phyloP scores from a whole-genome alignment of 805 yeast genomes.

The Jamesozyma spencerorum region DNA sequence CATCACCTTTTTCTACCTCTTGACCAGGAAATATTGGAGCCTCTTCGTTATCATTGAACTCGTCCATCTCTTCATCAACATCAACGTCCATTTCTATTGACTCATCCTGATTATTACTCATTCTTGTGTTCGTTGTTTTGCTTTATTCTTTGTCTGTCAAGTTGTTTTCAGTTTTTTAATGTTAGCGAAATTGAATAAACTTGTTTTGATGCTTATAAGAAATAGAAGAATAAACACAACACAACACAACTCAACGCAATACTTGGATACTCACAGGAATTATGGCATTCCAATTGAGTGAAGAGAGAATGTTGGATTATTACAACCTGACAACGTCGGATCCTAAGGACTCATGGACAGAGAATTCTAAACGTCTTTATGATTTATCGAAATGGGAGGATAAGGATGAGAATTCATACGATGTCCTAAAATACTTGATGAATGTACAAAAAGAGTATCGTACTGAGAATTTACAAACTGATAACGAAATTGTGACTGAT shows the following conservation, averaged over 20 bases:
- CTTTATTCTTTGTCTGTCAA: too few species aligned
- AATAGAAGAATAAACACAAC: too few species aligned
- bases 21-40: slow-evolving; percentile 17
- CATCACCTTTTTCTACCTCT: slow-evolving; percentile 10
- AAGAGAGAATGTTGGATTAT: slow-evolving; percentile 27
- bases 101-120: neutral
- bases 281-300: slow-evolving; percentile 17
- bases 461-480: neutral
- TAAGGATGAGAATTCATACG: slow-evolving; percentile 24
- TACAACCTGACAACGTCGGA: slow-evolving; percentile 38
- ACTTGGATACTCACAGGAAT: slow-evolving; percentile 2
- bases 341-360: slow-evolving; percentile 34
- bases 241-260: too few species aligned
- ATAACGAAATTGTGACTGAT: slow-evolving; percentile 33
- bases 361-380: slow-evolving; percentile 25
- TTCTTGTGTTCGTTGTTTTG: neutral
- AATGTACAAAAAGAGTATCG: slow-evolving; percentile 16
- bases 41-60: slow-evolving; percentile 30
- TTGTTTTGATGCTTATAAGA: too few species aligned
- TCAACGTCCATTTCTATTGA: slow-evolving; percentile 3
- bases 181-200: too few species aligned
- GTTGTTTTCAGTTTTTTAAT: too few species aligned
- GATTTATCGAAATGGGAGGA: slow-evolving; percentile 20
- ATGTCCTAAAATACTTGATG: slow-evolving; percentile 25
- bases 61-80: slow-evolving; percentile 28